Evolutionary conservation across 768 basidiomycete species (phyloP).

Genomic region (Lactifluus pinguis): DNA sequence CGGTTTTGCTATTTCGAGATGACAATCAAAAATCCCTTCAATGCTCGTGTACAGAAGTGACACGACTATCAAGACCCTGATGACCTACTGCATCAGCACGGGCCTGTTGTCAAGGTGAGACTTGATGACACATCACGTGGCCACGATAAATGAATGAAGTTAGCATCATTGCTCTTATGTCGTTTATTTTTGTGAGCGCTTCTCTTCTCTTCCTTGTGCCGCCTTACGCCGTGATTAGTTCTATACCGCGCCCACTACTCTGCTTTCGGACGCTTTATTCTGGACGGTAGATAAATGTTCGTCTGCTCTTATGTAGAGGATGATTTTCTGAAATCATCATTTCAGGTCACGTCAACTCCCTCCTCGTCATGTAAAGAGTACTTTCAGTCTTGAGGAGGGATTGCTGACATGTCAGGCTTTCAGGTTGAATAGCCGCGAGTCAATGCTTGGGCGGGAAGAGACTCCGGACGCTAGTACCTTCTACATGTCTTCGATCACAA

Average conservation of each 20-base stretch:
- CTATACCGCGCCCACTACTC: slow-evolving; percentile 34
- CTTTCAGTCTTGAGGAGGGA: background rate
- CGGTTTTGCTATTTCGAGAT: background rate
- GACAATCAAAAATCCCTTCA: background rate
- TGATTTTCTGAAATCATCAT: background rate
- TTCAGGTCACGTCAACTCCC: slow-evolving; percentile 43
- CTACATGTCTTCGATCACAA: background rate
- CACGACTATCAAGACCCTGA: slow-evolving; percentile 20
- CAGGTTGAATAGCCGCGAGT: slow-evolving; percentile 10
- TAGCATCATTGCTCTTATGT: slow-evolving; percentile 18
- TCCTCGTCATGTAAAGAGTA: slow-evolving; percentile 38
- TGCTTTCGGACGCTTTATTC: slow-evolving; percentile 42
- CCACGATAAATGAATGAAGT: background rate
- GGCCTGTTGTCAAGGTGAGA: slow-evolving; percentile 24
- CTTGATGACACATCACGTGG: background rate
- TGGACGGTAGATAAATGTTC: slow-evolving; percentile 44
- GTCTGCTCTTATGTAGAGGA: slow-evolving; percentile 7
- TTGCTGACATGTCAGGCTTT: background rate
- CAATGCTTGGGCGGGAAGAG: background rate
- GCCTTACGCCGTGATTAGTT: slow-evolving; percentile 7
- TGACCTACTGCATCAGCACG: slow-evolving; percentile 24
- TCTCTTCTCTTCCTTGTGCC: background rate
- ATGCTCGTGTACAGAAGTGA: slow-evolving; percentile 20
- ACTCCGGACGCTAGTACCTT: background rate
- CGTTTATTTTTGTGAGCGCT: slow-evolving; percentile 14